phyloP scores from a whole-genome alignment of 1,284 basidiomycete species.

The Leucoagaricus sp. region DNA sequence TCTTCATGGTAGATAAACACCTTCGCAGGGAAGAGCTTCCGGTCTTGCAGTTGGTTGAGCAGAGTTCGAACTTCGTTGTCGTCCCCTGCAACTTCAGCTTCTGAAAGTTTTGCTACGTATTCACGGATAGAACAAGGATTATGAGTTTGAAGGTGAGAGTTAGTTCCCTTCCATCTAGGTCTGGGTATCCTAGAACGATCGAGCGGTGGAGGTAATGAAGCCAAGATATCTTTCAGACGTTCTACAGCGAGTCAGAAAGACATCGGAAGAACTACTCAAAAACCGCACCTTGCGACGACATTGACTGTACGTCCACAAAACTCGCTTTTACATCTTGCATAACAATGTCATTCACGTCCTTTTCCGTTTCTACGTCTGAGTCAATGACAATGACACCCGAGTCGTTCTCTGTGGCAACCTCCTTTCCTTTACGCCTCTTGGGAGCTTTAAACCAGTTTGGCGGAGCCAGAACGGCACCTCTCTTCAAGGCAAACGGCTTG shows the following conservation, averaged over 20 bases:
- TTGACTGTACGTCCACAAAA: constrained; percentile 26
- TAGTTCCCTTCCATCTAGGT: constrained; percentile 16
- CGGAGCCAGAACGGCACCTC: constrained; percentile 69
- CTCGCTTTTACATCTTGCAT: constrained; percentile 25
- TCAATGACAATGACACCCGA: constrained; percentile 58
- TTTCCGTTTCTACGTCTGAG: constrained; percentile 42
- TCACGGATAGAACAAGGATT: constrained; percentile 46
- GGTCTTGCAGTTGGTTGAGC: constrained; percentile 56
- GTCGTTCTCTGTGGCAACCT: constrained; percentile 22
- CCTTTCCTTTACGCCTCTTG: constrained; percentile 30
- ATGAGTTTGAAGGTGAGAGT: constrained; percentile 32
- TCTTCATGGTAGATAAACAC: constrained; percentile 77
- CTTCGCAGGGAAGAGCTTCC: constrained; percentile 65
- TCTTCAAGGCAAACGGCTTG: constrained; percentile 76
- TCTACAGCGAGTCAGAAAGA: constrained; percentile 30
- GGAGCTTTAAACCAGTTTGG: constrained; percentile 61
- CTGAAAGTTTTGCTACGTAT: constrained; percentile 64
- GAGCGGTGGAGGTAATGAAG: constrained; percentile 33
- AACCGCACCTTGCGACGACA: constrained; percentile 40
- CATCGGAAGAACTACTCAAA: background rate
- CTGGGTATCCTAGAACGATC: constrained; percentile 22
- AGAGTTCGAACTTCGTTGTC: constrained; percentile 58
- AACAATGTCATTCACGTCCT: constrained; percentile 22
- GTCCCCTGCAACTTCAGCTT: constrained; percentile 77
- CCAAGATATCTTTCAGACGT: constrained; percentile 42